Evolutionary conservation across 139 green algal genomes (phyloP), one percentile per base, ranked within the genome.

Genomic region (Pseudopediastrum boryanum): DNA sequence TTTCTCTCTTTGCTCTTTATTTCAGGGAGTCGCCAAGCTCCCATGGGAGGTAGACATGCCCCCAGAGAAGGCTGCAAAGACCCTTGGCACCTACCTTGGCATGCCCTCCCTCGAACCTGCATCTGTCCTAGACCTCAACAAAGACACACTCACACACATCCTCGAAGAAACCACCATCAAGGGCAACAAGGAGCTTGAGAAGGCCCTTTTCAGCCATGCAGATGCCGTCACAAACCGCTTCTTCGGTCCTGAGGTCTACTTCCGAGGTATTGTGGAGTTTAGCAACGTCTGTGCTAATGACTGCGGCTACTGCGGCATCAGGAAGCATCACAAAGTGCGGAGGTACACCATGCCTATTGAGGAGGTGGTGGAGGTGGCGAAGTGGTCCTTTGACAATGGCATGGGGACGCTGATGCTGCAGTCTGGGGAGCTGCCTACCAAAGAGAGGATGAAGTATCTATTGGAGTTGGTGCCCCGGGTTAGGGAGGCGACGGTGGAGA

Each of bases 381-480:
- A 80, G 51, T 93, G 86, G 86, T 83, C 89, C 0, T 83, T 86
- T 52, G 54, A 78, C 42, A 86, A 93, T 81, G 51, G 74, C 29
- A 87, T 93, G 70, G 77, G 87, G 62, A 93, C 88, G 48, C 72
- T 93, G 43, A 93, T 93, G 89, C 86, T 93, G 50, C 87, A 91
- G 79, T 74, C 73, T 3, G 89, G 89, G 12, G 87, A 93, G 80
- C 83, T 93, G 42, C 68, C 64, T 41, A 91, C 85, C 0, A 68
- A 78, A 12, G 51, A 87, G 80, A 81, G 89, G n/a, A 38, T 85
- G 38, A 29, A 65, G 21, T 93, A 90, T 74, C 52, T 93, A 25
- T 65, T 82, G 54, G 51, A 84, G 0, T 35, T 89, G 3, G 83
- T 89, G 33, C 38, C 7, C 71, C 54, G 27, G 0, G 71, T 87